These are phyloP conservation scores for Rhinocladiella mackenziei DNA, from an alignment of 2,329 filamentous ascomycete species.

Conservation along the genomic window DNA sequence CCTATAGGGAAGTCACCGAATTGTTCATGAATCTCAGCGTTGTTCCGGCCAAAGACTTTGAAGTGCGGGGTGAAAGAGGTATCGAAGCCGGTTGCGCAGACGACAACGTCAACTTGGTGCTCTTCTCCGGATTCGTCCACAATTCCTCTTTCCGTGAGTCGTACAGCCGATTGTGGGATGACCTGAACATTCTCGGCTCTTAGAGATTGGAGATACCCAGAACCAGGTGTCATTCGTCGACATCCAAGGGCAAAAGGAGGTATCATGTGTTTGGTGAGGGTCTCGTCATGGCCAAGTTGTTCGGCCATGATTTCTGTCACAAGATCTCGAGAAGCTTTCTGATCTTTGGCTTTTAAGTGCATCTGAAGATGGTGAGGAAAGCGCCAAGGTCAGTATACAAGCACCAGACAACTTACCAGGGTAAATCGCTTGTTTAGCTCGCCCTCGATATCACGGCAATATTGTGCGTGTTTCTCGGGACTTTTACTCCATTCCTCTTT, in stretches of 20 bases:
- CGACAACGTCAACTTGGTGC: conserved; percentile 35
- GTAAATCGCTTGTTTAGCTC: conserved; percentile 53
- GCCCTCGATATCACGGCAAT: conserved; percentile 47
- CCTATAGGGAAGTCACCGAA: conserved; percentile 27
- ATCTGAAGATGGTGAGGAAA: too few species aligned
- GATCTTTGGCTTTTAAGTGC: conserved; percentile 22
- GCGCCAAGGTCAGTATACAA: too few species aligned
- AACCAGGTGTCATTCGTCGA: conserved; percentile 42
- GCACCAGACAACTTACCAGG: too few species aligned
- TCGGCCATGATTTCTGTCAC: conserved; percentile 26
- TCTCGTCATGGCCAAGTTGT: conserved; percentile 34
- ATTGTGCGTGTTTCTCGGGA: conserved; percentile 41
- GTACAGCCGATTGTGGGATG: conserved; percentile 38
- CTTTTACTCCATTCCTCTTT: conserved; percentile 39
- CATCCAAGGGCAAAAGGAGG: conserved; percentile 45
- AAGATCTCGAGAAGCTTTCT: conserved; percentile 34
- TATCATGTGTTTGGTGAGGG: conserved; percentile 44
- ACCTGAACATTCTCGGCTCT: conserved; percentile 38
- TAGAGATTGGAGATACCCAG: conserved; percentile 43
- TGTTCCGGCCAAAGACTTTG: conserved; percentile 33
- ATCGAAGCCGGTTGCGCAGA: conserved; percentile 40
- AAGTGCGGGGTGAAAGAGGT: conserved; percentile 37
- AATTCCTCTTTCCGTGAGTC: conserved; percentile 42
- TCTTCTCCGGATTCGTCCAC: conserved; percentile 38
- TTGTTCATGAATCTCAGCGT: conserved; percentile 27